phyloP scores from a whole-genome alignment of 225 moss, liverwort and hornwort species.

The Straminergon stramineum region DNA sequence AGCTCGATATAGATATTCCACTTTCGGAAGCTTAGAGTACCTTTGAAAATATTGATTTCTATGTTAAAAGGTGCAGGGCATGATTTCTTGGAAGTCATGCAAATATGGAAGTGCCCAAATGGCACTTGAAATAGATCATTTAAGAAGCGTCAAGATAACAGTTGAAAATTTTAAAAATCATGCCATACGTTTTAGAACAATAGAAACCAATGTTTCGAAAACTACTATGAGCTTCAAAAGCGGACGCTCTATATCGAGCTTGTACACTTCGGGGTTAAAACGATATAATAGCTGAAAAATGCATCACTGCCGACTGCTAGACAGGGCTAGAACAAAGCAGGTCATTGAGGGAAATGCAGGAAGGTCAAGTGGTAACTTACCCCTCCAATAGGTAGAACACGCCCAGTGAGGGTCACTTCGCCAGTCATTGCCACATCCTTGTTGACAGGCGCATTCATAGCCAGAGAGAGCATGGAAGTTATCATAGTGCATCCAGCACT shows the following conservation, averaged over 20 bases:
- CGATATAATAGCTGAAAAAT: background rate
- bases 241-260: no score
- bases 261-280: background rate
- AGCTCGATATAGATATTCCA: background rate
- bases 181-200: background rate
- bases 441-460: slow-evolving; percentile 63
- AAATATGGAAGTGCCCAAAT: background rate
- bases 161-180: background rate
- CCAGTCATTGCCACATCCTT: slow-evolving; percentile 97
- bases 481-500: slow-evolving; percentile 99
- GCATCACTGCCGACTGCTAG: background rate
- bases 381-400: slow-evolving; percentile 97
- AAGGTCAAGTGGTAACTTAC: slow-evolving; percentile 12
- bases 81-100: background rate
- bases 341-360: background rate
- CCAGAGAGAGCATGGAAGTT: slow-evolving; percentile 88
- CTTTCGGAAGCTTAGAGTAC: background rate
- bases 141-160: background rate
- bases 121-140: background rate
- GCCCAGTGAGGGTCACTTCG: slow-evolving; percentile 93
- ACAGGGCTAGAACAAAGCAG: background rate
- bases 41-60: background rate
- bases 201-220: background rate
- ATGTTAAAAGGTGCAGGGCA: background rate
- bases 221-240: background rate